Evolutionary conservation across 495 filamentous ascomycete species (phyloP), one percentile per base, ranked within the genome.

Genomic region (Lophiotrema nucula): DNA sequence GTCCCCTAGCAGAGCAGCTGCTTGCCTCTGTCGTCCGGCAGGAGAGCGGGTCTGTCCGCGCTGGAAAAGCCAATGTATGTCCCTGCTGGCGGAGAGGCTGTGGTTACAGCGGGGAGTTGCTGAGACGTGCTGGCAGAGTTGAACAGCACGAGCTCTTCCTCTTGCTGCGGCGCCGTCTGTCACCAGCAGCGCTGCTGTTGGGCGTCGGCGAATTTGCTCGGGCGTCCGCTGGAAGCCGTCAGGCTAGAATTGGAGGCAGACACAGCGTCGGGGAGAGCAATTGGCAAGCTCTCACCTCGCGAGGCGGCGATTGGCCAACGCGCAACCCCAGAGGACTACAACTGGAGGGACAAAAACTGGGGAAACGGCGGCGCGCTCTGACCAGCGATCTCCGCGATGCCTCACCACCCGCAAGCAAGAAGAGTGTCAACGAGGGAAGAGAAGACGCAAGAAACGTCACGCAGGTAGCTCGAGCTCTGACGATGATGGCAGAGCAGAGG

Each of bases 261-360:
- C 55, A 57, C 62, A 49, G 62, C 56, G 62, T 60, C 53, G 45
- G 56, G 13, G 46, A 49, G 37, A 65, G 62, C 38, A 55, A 42
- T 49, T 65, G 61, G 44, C 49, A 56, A 65, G 56, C 56, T 60
- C 52, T 42, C 44, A 24, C 37, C 38, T 27, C 44, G n/a, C 42
- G 35, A 28, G 16, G 19, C 23, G 35, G 48, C 50, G 56, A 65
- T 65, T 65, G 62, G 62, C 57, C 46, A 46, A 22, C 11, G 47
- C 21, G 23, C n/a, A n/a, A 31, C 47, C 47, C 47, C 56, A 53
- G 47, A 49, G 47, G 38, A 16, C 50, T 37, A 19, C 47, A 59
- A 50, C 58, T 41, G 42, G 55, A 53, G 55, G 48, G 50, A 55
- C 56, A 65, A 44, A 53, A 56, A 35, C 46, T 50, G 56, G 56